Conservation (phyloP, 2,329 filamentous ascomycete species). For the Talaromyces pinophilus region DNA sequence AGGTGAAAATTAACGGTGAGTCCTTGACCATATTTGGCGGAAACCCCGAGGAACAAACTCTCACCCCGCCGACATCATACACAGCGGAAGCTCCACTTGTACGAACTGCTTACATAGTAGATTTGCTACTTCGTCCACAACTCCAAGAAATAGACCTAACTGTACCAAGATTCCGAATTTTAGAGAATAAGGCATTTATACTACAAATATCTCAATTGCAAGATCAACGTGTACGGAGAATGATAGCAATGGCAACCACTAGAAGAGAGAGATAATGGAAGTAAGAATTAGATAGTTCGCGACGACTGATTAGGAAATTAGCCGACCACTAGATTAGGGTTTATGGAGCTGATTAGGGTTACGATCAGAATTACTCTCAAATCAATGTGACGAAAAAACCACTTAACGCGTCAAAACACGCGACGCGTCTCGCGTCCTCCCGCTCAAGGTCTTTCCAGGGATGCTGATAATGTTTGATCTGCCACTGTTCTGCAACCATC, state of each 20-base stretch:
- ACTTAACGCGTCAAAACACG: constrained; percentile 46
- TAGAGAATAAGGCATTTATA: neutral
- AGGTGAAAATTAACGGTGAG: neutral
- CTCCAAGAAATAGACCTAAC: neutral
- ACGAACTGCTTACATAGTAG: neutral
- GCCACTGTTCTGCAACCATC: neutral
- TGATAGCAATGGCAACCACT: neutral
- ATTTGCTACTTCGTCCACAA: neutral
- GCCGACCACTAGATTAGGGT: neutral
- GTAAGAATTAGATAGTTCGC: neutral
- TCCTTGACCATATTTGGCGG: neutral
- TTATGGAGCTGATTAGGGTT: neutral
- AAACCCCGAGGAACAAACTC: neutral
- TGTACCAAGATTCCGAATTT: neutral
- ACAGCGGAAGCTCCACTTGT: neutral
- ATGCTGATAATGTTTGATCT: constrained; percentile 15
- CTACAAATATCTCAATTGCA: neutral
- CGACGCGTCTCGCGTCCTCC: constrained; percentile 39
- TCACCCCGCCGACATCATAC: constrained; percentile 12
- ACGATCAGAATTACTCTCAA: too few species aligned
- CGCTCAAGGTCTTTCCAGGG: constrained; percentile 17
- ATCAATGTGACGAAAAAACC: constrained; percentile 29
- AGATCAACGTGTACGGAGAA: neutral
- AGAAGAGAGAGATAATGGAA: neutral
- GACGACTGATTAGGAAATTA: constrained; percentile 7